These are phyloP conservation scores for Pelargonium nanum DNA, from an alignment of 345 rosid species.

Conservation along the genomic window DNA sequence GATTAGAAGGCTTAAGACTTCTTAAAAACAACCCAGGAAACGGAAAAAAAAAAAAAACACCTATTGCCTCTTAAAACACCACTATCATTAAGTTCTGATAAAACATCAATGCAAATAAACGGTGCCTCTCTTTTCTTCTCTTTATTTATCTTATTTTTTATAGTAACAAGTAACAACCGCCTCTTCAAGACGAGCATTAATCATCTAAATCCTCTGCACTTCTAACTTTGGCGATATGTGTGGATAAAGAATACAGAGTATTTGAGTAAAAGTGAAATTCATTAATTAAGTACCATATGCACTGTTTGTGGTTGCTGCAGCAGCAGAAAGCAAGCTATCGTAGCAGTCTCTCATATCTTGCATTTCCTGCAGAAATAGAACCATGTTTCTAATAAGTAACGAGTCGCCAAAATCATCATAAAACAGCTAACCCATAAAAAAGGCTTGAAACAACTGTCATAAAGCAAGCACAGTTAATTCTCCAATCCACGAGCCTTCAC, in stretches of 20 bases:
- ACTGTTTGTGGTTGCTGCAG: slow-evolving; percentile 83
- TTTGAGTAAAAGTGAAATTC: neutral
- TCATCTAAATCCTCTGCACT: neutral
- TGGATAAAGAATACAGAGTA: neutral
- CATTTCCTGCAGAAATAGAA: slow-evolving; percentile 44
- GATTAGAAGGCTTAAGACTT: slow-evolving; percentile 1
- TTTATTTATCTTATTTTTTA: neutral
- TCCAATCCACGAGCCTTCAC: too few species aligned
- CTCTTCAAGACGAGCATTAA: neutral
- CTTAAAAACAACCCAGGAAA: neutral
- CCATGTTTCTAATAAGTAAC: neutral
- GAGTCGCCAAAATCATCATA: neutral
- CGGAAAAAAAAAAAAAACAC: neutral
- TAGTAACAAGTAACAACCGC: neutral
- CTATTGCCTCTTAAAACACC: neutral
- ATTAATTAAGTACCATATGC: slow-evolving; percentile 47
- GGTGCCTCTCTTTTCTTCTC: too few species aligned
- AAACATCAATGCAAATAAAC: neutral
- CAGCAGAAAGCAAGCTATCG: slow-evolving; percentile 84
- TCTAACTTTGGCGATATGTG: neutral
- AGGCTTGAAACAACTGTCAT: neutral
- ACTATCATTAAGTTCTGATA: neutral
- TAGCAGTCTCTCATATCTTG: slow-evolving; percentile 85
- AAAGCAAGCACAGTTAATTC: neutral
- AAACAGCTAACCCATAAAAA: neutral